These are phyloP conservation scores for Pythium rishiriense DNA, from an alignment of 352 stramenopile genomes.

Conservation along the genomic window DNA sequence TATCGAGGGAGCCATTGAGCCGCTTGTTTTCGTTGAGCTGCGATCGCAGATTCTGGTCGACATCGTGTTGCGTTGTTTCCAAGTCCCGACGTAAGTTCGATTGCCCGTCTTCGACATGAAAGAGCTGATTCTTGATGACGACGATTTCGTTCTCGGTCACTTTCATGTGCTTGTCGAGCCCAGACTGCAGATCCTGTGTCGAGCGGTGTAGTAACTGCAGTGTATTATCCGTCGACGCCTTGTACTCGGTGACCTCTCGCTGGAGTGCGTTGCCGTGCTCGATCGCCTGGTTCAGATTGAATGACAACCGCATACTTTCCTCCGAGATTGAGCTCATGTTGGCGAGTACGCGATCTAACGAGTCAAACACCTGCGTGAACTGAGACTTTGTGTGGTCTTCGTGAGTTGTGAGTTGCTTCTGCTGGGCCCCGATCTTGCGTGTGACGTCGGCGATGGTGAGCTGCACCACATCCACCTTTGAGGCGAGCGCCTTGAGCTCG, in stretches of 20 bases:
- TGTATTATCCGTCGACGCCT: constrained; percentile 37
- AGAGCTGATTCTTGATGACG: constrained; percentile 73
- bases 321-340: constrained; percentile 73
- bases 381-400: constrained; percentile 65
- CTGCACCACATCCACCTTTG: constrained; percentile 57
- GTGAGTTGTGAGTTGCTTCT: constrained; percentile 52
- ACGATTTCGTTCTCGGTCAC: constrained; percentile 62
- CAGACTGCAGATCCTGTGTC: constrained; percentile 39
- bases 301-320: constrained; percentile 69
- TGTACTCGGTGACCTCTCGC: constrained; percentile 50
- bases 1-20: constrained; percentile 41
- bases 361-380: constrained; percentile 67
- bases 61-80: constrained; percentile 56
- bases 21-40: constrained; percentile 60
- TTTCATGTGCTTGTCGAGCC: constrained; percentile 54
- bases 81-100: constrained; percentile 59
- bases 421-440: constrained; percentile 54
- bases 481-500: constrained; percentile 51
- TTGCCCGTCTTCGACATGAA: constrained; percentile 69
- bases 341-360: constrained; percentile 56
- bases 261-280: constrained; percentile 48
- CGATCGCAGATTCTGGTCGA: constrained; percentile 53
- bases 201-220: constrained; percentile 42
- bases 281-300: constrained; percentile 62
- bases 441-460: constrained; percentile 52